phyloP scores from a whole-genome alignment of 164 flowering plant genomes.

The Buxus sempervirens region DNA sequence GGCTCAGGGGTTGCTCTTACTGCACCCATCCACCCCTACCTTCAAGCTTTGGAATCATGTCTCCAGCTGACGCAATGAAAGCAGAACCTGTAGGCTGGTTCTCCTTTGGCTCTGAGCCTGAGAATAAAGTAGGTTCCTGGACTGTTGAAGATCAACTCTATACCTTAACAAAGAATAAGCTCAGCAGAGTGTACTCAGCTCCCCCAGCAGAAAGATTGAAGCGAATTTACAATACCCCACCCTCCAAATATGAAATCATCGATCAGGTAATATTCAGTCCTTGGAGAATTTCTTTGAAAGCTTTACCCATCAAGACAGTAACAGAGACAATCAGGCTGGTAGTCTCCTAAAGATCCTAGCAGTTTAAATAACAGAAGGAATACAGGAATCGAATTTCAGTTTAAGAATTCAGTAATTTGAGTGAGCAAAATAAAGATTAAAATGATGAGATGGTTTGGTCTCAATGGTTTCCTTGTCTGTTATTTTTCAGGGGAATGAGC shows the following conservation, averaged over 20 bases:
- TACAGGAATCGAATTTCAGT: no score
- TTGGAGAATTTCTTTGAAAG: no score
- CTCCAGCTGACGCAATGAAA: slow-evolving; percentile 73
- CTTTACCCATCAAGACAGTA: background rate
- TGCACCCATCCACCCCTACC: slow-evolving; percentile 63
- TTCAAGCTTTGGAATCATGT: slow-evolving; percentile 61
- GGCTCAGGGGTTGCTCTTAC: slow-evolving; percentile 66
- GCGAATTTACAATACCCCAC: slow-evolving; percentile 50
- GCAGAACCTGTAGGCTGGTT: slow-evolving; percentile 58
- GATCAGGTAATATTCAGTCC: slow-evolving; percentile 60
- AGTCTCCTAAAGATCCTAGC: no score
- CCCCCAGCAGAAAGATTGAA: slow-evolving; percentile 74
- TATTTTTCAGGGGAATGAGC: slow-evolving; percentile 58
- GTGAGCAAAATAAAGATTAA: no score
- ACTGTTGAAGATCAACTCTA: slow-evolving; percentile 50
- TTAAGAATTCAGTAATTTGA: no score
- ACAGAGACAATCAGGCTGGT: no score
- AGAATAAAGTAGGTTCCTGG: slow-evolving; percentile 57
- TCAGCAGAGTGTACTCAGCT: slow-evolving; percentile 76
- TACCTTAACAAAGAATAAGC: slow-evolving; percentile 52
- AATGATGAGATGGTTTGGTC: background rate
- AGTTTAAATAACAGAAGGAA: no score
- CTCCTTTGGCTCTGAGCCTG: slow-evolving; percentile 50
- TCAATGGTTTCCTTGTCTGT: background rate
- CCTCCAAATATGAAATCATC: slow-evolving; percentile 77